Evolutionary conservation across 495 filamentous ascomycete genomes (phyloP).

Genomic region (Aspergillus ellipticus): DNA sequence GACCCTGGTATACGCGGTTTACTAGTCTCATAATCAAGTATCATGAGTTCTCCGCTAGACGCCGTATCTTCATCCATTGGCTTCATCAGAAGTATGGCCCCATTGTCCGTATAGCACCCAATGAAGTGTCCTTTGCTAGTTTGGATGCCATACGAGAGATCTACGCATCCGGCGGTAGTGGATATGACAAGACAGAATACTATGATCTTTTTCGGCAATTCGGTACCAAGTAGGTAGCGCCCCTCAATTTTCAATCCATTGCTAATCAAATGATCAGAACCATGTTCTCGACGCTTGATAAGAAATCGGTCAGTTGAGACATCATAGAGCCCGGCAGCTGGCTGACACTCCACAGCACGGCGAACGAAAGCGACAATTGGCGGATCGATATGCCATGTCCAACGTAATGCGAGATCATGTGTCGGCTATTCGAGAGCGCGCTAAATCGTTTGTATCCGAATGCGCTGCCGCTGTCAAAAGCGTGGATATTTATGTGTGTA

Average conservation of each 20-base stretch:
- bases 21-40: slow-evolving; percentile 53
- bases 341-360: slow-evolving; percentile 45
- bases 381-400: slow-evolving; percentile 63
- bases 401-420: slow-evolving; percentile 56
- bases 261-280: slow-evolving; percentile 37
- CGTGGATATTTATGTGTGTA: slow-evolving; percentile 56
- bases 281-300: slow-evolving; percentile 59
- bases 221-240: slow-evolving; percentile 39
- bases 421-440: slow-evolving; percentile 51
- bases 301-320: slow-evolving; percentile 43
- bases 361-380: slow-evolving; percentile 56
- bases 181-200: slow-evolving; percentile 66
- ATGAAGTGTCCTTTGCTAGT: slow-evolving; percentile 59
- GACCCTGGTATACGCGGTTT: slow-evolving; percentile 49
- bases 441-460: slow-evolving; percentile 46
- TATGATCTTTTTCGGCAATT: slow-evolving; percentile 62
- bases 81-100: slow-evolving; percentile 56
- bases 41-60: slow-evolving; percentile 51
- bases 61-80: slow-evolving; percentile 52
- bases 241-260: background rate
- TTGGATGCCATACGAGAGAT: slow-evolving; percentile 60
- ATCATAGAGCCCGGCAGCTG: slow-evolving; percentile 1
- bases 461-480: slow-evolving; percentile 41
- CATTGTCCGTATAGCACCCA: slow-evolving; percentile 54
- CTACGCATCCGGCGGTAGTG: slow-evolving; percentile 60